phyloP scores from a whole-genome alignment of 345 rosid species.

The Eucalyptus rudis region DNA sequence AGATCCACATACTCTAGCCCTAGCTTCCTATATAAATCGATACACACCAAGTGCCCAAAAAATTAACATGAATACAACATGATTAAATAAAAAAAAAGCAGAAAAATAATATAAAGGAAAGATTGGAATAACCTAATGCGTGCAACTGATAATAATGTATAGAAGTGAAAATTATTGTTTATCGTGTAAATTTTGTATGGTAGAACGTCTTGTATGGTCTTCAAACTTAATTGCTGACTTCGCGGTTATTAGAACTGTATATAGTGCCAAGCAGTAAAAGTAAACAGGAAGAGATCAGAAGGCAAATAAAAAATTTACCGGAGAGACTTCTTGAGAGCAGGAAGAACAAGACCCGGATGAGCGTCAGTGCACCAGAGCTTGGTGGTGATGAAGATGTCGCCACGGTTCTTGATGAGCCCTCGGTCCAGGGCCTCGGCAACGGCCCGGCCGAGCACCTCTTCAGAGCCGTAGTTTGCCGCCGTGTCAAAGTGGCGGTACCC shows the following conservation, averaged over 20 bases:
- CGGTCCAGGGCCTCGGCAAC: slow-evolving; percentile 25
- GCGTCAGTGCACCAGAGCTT: slow-evolving; percentile 47
- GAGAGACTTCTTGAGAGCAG: slow-evolving; percentile 25
- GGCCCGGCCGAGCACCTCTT: slow-evolving; percentile 42
- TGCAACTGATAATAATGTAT: not conserved
- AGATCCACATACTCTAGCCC: slow-evolving; percentile 24
- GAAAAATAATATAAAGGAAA: not conserved
- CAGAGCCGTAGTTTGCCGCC: slow-evolving; percentile 32
- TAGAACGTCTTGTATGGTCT: too few relatives aligned
- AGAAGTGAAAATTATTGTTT: not conserved
- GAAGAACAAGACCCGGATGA: slow-evolving; percentile 32
- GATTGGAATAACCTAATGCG: not conserved
- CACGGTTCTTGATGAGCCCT: slow-evolving; percentile 23
- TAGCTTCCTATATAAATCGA: slow-evolving; percentile 7
- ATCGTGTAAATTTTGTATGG: not conserved
- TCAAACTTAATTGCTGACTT: not conserved
- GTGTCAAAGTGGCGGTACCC: slow-evolving; percentile 80
- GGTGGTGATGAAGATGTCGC: slow-evolving; percentile 48
- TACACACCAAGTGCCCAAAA: not conserved
- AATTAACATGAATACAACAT: not conserved
- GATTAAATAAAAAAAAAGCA: not conserved
- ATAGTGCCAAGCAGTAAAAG: not conserved
- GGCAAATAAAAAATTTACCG: not conserved
- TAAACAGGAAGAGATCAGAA: not conserved
- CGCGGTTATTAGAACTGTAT: not conserved